These are phyloP conservation scores for Carex myosuroides DNA, from an alignment of 176 grass and related monocot species.

Conservation along the genomic window DNA sequence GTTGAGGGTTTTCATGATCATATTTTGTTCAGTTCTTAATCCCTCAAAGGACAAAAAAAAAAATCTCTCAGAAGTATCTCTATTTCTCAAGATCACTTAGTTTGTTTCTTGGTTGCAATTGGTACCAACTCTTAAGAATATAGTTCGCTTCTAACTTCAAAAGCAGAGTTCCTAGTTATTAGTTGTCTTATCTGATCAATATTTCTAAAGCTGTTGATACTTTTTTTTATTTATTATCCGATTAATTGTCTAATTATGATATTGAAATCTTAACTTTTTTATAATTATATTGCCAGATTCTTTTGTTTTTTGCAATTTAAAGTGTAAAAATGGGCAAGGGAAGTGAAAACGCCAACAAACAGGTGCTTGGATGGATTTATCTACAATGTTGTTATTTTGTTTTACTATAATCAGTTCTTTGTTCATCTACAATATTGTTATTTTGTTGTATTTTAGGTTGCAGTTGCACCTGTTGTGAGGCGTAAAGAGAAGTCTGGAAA, in stretches of 20 bases:
- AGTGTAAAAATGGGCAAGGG: too few relatives aligned
- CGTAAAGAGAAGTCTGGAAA: constrained; percentile 1
- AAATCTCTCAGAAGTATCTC: not conserved
- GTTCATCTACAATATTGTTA: not conserved
- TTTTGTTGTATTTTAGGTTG: not conserved
- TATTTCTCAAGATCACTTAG: not conserved
- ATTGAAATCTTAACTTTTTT: too few relatives aligned
- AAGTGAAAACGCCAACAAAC: too few relatives aligned
- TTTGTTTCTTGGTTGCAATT: not conserved
- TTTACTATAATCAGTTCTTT: not conserved
- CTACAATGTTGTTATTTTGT: not conserved
- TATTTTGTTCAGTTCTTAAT: not conserved
- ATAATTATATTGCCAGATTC: too few relatives aligned
- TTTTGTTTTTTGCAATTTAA: too few relatives aligned
- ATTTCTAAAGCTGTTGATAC: too few relatives aligned
- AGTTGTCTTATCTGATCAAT: too few relatives aligned
- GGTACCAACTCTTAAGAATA: not conserved
- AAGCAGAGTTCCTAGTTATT: not conserved
- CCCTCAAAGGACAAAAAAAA: not conserved
- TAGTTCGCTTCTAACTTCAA: not conserved
- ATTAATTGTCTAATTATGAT: not conserved
- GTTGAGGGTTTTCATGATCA: not conserved
- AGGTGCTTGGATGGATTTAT: not conserved
- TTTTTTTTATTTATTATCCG: too few relatives aligned
- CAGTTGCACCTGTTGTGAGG: not conserved